Evolutionary conservation across 208 protist species (phyloP), one percentile per base, ranked within the genome.

Genomic region (Plasmodiophora brassicae): DNA sequence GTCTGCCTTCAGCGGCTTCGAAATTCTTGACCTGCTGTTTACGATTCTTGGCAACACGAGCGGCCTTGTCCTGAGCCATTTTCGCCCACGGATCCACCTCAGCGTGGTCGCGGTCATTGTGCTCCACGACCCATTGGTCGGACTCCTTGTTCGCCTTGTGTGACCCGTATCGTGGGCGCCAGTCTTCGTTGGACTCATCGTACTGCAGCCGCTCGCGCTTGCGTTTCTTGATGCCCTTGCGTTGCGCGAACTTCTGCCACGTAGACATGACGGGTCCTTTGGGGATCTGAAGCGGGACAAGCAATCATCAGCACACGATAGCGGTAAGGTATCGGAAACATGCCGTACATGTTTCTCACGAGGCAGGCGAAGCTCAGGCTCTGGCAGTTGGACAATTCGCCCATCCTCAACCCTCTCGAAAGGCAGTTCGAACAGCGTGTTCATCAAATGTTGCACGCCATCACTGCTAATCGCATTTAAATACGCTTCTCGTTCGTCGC

Each of bases 181-280:
- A 91, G 35, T 90, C 39, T 35, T 72, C 25, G 32, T 1, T 85
- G 1, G 0, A 0, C 83, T 91, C 89, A 54, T 91, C 89, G 10
- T 50, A 91, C 28, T 89, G 45, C 46, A 91, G 88, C 46, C 85
- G 46, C 14, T 88, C 78, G 36, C 84, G 57, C 57, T 91, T 91
- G 39, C 72, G 36, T 46, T 88, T 89, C 28, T 46, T 39, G 57
- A 91, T 91, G 25, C 89, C 89, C 57, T 91, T 91, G 36, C 44
- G 53, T 36, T 86, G 0, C 0, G 89, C 89, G 38, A 91, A 91
- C 83, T 90, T 91, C 46, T 89, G 86, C 89, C 89, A 91, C n/a
- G 46, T 85, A 36, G 89, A 89, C 22, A 44, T 36, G 71, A 53
- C 41, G 35, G 0, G 35, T 46, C 54, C 43, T 86, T 86, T 87